Conservation (phyloP, 2,329 filamentous ascomycete species). For the Capronia americana region DNA sequence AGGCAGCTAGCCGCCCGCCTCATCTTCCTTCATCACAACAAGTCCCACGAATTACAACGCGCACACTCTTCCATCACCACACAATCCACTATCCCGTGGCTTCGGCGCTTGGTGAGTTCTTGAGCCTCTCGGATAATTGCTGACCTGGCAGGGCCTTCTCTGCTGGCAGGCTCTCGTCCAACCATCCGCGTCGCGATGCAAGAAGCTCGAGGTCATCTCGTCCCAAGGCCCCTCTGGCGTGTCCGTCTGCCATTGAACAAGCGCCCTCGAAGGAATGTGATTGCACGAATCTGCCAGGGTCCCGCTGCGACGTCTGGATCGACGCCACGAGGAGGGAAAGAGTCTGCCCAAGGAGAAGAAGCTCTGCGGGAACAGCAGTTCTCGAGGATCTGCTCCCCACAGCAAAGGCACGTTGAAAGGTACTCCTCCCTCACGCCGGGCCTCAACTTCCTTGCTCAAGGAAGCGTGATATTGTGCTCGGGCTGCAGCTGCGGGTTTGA, state of each 20-base stretch:
- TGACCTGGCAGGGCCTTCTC: slow-evolving; percentile 19
- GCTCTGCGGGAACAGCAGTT: slow-evolving; percentile 17
- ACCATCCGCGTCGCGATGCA: slow-evolving; percentile 25
- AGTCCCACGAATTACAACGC: slow-evolving; percentile 25
- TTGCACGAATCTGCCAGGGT: slow-evolving; percentile 21
- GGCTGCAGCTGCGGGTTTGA: slow-evolving; percentile 26
- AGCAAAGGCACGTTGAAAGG: slow-evolving; percentile 11
- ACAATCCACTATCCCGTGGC: slow-evolving; percentile 19
- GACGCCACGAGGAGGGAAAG: slow-evolving; percentile 2
- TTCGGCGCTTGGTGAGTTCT: slow-evolving; percentile 29
- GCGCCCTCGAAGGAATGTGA: slow-evolving; percentile 28
- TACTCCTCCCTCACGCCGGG: slow-evolving; percentile 9
- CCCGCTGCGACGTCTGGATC: slow-evolving; percentile 21
- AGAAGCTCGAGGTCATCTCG: slow-evolving; percentile 19
- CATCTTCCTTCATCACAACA: slow-evolving; percentile 26
- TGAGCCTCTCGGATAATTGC: slow-evolving; percentile 27
- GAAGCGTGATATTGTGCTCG: slow-evolving; percentile 21
- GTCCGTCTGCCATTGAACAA: slow-evolving; percentile 17
- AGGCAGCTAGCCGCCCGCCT: slow-evolving; percentile 15
- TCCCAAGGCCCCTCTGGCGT: slow-evolving; percentile 4
- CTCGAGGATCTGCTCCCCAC: slow-evolving; percentile 9
- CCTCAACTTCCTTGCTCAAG: slow-evolving; percentile 12
- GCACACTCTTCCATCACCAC: slow-evolving; percentile 18
- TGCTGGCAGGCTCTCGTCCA: slow-evolving; percentile 36
- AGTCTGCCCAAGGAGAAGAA: background rate